These are phyloP conservation scores for Tylopilus felleus DNA, from an alignment of 768 basidiomycete species.

Conservation along the genomic window DNA sequence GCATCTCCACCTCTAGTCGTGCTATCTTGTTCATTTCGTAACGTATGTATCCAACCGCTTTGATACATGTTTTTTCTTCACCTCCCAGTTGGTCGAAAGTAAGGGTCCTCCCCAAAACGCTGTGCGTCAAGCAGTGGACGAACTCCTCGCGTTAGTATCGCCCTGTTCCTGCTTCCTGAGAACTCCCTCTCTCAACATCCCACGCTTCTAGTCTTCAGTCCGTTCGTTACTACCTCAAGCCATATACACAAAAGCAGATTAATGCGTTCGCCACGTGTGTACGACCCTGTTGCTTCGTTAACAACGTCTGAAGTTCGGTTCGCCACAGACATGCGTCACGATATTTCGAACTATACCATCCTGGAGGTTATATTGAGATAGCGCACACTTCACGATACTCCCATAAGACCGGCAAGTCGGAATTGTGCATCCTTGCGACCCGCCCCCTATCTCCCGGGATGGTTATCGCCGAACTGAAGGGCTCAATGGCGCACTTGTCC, in stretches of 20 bases:
- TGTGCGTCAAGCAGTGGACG: constrained; percentile 72
- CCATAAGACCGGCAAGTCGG: constrained; percentile 83
- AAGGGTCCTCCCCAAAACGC: constrained; percentile 55
- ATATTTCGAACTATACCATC: constrained; percentile 84
- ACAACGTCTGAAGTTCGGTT: constrained; percentile 27
- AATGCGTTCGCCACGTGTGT: constrained; percentile 92
- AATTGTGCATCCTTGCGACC: constrained; percentile 84
- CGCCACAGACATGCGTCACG: constrained; percentile 74
- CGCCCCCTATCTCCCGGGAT: constrained; percentile 61
- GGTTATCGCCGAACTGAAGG: constrained; percentile 83
- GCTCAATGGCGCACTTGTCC: constrained; percentile 85
- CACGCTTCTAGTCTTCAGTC: constrained; percentile 54
- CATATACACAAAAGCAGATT: constrained; percentile 78
- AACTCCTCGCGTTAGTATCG: constrained; percentile 65
- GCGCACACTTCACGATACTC: constrained; percentile 87
- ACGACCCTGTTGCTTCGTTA: constrained; percentile 24
- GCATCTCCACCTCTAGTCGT: constrained; percentile 20
- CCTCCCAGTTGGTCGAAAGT: constrained; percentile 51
- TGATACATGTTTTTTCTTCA: constrained; percentile 17
- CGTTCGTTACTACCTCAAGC: constrained; percentile 74
- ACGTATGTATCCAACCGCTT: constrained; percentile 19
- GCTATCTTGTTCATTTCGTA: constrained; percentile 27
- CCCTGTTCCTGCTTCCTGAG: constrained; percentile 11
- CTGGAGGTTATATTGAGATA: constrained; percentile 81
- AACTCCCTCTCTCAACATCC: constrained; percentile 17